Conservation (phyloP, 1,284 basidiomycete genomes). For the Macrocybe sp. region DNA sequence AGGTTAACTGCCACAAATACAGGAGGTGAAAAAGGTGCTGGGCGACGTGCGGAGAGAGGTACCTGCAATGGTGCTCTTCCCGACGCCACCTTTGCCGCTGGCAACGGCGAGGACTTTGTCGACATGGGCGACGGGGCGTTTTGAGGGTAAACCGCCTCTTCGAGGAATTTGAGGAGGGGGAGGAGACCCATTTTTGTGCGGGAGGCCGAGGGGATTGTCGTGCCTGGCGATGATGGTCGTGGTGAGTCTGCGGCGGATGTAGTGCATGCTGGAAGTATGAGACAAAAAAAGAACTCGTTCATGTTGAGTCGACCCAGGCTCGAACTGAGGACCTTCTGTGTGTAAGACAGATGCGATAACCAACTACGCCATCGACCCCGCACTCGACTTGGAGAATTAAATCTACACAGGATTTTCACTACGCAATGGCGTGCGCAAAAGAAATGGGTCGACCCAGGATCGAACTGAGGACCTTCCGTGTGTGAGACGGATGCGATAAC, state of each 20-base stretch:
- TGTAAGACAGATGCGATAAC: slow-evolving; percentile 75
- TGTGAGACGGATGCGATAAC: no score
- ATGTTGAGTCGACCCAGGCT: slow-evolving; percentile 8
- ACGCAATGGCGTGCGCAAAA: no score
- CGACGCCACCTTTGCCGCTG: slow-evolving; percentile 95
- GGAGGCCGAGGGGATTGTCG: slow-evolving; percentile 42
- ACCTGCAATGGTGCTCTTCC: slow-evolving; percentile 95
- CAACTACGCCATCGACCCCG: slow-evolving; percentile 69
- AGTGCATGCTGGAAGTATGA: no score
- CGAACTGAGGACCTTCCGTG: no score
- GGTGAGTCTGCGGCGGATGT: not conserved
- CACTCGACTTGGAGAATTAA: no score
- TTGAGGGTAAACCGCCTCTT: slow-evolving; percentile 46
- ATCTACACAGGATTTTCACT: no score
- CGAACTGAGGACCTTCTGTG: slow-evolving; percentile 5
- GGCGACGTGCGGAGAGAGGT: slow-evolving; percentile 8
- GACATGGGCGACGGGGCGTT: slow-evolving; percentile 61
- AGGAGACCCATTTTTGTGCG: slow-evolving; percentile 21
- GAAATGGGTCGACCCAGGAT: no score
- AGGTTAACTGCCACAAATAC: slow-evolving; percentile 11
- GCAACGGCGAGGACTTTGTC: slow-evolving; percentile 81
- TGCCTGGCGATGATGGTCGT: slow-evolving; percentile 3
- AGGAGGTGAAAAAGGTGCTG: not conserved
- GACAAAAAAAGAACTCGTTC: not conserved
- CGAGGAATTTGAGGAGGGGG: slow-evolving; percentile 60